A percentile compares a stretch with the other conserved stretches of the same genome.
phyloP scores from a whole-genome alignment of 306 rosid species.

The Dryas alaskensis region DNA sequence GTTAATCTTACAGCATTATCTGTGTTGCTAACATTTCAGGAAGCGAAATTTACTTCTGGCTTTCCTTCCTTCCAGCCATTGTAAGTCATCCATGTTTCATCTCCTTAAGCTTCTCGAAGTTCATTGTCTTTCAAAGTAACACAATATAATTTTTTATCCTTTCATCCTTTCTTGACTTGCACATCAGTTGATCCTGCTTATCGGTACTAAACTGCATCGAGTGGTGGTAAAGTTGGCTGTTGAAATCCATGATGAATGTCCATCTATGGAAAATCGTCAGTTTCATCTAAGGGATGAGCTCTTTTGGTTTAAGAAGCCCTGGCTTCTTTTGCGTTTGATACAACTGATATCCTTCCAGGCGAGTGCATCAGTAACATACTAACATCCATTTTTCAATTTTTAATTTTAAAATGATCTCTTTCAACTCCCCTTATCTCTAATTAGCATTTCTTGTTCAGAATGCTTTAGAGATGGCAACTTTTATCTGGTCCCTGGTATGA shows the following conservation, averaged over 20 bases:
- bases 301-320: slow-evolving; percentile 91
- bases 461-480: slow-evolving; percentile 94
- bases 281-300: slow-evolving; percentile 78
- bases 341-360: slow-evolving; percentile 88
- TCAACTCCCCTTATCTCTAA: background rate
- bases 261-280: slow-evolving; percentile 31
- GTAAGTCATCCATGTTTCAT: slow-evolving; percentile 46
- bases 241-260: slow-evolving; percentile 56
- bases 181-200: slow-evolving; percentile 65
- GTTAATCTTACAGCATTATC: slow-evolving; percentile 22
- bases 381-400: background rate
- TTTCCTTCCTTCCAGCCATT: slow-evolving; percentile 83
- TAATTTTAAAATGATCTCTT: background rate
- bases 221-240: slow-evolving; percentile 89
- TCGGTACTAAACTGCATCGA: slow-evolving; percentile 82
- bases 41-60: slow-evolving; percentile 85
- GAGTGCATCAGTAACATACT: slow-evolving; percentile 3
- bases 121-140: background rate
- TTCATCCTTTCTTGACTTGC: slow-evolving; percentile 2
- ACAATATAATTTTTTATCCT: slow-evolving; percentile 13
- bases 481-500: slow-evolving; percentile 92
- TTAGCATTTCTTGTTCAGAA: slow-evolving; percentile 53
- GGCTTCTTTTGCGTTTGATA: slow-evolving; percentile 62
- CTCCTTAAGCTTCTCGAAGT: background rate
- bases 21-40: slow-evolving; percentile 52